phyloP scores from a whole-genome alignment of 2,329 filamentous ascomycete genomes.

The Onygenales sp. region DNA sequence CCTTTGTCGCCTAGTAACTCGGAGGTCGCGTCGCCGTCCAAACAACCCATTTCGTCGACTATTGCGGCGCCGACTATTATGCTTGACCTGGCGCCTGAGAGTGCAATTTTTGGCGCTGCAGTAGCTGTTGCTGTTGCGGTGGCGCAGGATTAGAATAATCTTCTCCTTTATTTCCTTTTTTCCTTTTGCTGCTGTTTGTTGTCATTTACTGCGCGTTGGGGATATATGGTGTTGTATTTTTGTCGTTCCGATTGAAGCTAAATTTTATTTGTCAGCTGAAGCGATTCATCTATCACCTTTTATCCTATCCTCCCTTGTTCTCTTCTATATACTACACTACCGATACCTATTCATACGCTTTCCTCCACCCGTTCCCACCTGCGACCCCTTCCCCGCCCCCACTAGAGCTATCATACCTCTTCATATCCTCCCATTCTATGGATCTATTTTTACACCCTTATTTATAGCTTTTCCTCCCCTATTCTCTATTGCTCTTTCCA shows the following conservation, averaged over 20 bases:
- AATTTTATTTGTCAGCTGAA: neutral
- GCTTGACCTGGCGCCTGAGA: slow-evolving; percentile 34
- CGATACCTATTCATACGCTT: neutral
- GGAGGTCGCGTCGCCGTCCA: neutral
- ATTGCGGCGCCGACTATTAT: slow-evolving; percentile 21
- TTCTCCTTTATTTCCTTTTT: slow-evolving; percentile 5
- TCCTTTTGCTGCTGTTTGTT: slow-evolving; percentile 2
- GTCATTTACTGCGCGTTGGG: neutral
- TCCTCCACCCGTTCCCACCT: neutral
- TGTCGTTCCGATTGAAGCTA: neutral
- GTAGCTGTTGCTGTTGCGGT: slow-evolving; percentile 38
- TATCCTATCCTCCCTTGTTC: neutral
- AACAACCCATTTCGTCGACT: slow-evolving; percentile 2
- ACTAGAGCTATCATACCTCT: neutral
- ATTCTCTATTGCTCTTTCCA: neutral
- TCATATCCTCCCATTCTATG: neutral
- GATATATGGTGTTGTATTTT: slow-evolving; percentile 1
- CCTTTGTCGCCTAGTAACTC: neutral
- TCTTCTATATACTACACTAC: neutral
- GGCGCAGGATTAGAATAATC: slow-evolving; percentile 13
- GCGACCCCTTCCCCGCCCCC: too few species aligned
- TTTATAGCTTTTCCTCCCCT: neutral
- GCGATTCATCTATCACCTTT: neutral
- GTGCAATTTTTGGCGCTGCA: slow-evolving; percentile 37
- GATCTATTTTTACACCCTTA: neutral